Evolutionary conservation across 192 early-diverging fungal genomes (phyloP).

Genomic region (Haplosporangium gracile): DNA sequence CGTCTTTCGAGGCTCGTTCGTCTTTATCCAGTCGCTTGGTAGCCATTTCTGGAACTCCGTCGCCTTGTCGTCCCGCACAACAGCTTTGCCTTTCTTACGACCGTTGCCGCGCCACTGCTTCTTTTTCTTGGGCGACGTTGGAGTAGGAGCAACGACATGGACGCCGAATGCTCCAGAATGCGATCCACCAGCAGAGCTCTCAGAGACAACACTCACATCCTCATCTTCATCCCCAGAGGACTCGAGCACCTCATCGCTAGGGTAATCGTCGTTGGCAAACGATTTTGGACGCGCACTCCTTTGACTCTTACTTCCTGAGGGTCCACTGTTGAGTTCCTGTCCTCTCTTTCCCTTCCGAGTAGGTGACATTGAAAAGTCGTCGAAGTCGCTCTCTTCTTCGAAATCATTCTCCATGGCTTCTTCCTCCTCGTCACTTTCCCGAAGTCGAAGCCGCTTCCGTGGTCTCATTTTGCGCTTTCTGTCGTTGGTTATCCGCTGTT

Average conservation of each 20-base stretch:
- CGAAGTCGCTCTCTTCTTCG: constrained; percentile 47
- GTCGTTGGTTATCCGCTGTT: constrained; percentile 26
- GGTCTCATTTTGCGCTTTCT: constrained; percentile 16
- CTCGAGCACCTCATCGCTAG: constrained; percentile 45
- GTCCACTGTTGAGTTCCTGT: constrained; percentile 8
- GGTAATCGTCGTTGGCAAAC: constrained; percentile 52
- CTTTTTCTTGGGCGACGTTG: constrained; percentile 30
- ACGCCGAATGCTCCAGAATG: constrained; percentile 4
- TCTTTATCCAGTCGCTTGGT: constrained; percentile 48
- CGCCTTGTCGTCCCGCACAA: constrained; percentile 31
- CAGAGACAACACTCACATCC: constrained; percentile 46
- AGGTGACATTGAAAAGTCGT: constrained; percentile 12
- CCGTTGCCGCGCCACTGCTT: constrained; percentile 56
- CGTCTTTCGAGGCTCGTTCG: constrained; percentile 48
- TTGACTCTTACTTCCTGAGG: constrained; percentile 51
- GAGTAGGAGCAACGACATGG: not conserved
- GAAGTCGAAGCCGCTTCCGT: constrained; percentile 39
- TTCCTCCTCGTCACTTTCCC: constrained; percentile 47
- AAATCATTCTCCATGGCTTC: constrained; percentile 33
- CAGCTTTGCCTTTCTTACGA: constrained; percentile 50
- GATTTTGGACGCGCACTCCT: constrained; percentile 50
- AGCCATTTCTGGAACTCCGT: constrained; percentile 28
- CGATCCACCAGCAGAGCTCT: constrained; percentile 55
- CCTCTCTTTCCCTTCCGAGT: constrained; percentile 12
- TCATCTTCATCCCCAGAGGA: constrained; percentile 35